A percentile compares a stretch with the other conserved stretches of the same genome.
phyloP scores from a whole-genome alignment of 106 monocot genomes.

The Dendrobium chrysotoxum region DNA sequence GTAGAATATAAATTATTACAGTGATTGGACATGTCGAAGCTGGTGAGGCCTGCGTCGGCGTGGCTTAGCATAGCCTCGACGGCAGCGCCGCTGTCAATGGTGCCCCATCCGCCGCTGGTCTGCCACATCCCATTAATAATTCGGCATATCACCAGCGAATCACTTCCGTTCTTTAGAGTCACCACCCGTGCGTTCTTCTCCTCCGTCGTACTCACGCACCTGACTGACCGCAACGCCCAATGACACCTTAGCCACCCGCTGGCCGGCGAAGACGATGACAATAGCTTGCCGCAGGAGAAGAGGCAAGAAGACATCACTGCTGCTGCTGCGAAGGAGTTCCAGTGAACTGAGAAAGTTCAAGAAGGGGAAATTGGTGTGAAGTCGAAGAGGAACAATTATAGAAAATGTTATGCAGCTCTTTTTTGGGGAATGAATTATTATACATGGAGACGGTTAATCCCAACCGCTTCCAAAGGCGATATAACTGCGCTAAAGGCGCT shows the following conservation, averaged over 20 bases:
- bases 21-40: constrained; percentile 99
- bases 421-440: no score
- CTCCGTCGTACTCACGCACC: constrained; percentile 29
- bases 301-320: background rate
- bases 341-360: no score
- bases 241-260: background rate
- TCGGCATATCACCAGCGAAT: constrained; percentile 75
- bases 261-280: background rate
- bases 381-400: background rate
- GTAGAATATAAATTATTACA: constrained; percentile 27
- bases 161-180: constrained; percentile 41
- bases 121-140: constrained; percentile 99
- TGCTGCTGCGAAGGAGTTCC: background rate
- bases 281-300: background rate
- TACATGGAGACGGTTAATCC: no score
- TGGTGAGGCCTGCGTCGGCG: constrained; percentile 83
- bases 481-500: no score
- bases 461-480: no score
- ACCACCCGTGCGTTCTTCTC: constrained; percentile 24
- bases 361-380: no score
- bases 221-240: background rate
- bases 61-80: constrained; percentile 84
- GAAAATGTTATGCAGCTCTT: no score
- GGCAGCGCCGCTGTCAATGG: constrained; percentile 78
- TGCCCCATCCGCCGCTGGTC: constrained; percentile 95